Evolutionary conservation across 2,329 filamentous ascomycete species (phyloP), one percentile per base, ranked within the genome.

Genomic region (Arachnomyces sp.): DNA sequence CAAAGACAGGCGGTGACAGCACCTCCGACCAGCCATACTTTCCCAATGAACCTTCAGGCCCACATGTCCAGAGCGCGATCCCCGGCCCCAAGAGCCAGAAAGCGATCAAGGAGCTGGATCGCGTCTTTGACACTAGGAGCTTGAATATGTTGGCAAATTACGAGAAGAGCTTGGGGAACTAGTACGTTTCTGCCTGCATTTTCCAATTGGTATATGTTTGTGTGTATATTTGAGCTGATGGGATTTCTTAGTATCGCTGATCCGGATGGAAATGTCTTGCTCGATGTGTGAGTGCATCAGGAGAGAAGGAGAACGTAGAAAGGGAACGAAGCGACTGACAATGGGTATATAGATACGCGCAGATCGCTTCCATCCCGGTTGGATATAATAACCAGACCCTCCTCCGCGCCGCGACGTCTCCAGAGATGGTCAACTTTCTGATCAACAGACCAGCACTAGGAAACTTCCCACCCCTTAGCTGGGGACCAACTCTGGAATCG

Each of bases 331-430:
- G 82, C 16, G 31, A 15, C 44, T 49, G 34, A 43, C 34, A 28
- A 11, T 5, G 13, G 36, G 17, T 16, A 6, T 21, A 13, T 50
- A 84, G 81, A 44, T 90, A 90, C 59, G 85, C 88, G 38, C 88
- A 95, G 67, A 95, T 95, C 57, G 88, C 88, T 47, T 94, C 86
- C 31, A 95, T 95, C 53, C 85, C 88, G 3, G 74, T 95, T 34
- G 88, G 88, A 45, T 95, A 95, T 76, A 94, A 90, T 74, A 95
- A 95, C 69, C 81, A 86, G 5, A 67, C 74, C 49, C 75, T 95
- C 46, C 70, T 77, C 50, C 72, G 79, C 53, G 80, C 81, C 28
- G 84, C 86, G 17, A 75, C 76, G 46, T 83, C 82, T 41, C 80
- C 82, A 16, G 83, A 89, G 55, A 93, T 94, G 86, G 69, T 79